Evolutionary conservation across 352 stramenopile genomes (phyloP), one percentile per base, ranked within the genome.

Genomic region (Phytopythium mirpurense): DNA sequence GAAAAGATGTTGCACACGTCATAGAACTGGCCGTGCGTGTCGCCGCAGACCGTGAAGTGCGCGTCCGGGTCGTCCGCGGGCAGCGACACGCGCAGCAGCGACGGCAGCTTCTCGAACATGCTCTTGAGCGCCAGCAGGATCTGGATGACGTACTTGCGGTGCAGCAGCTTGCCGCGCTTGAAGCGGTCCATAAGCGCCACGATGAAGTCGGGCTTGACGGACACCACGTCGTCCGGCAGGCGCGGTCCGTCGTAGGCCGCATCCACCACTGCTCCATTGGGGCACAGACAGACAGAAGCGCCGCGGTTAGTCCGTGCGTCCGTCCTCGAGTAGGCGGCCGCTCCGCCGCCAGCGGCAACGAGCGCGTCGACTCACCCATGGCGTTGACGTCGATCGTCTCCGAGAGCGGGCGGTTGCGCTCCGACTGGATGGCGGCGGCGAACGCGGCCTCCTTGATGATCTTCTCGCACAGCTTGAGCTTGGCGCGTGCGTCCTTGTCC

Each of bases 1-100:
- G 98, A 84, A 68, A 99, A 99, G 63, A 99, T 99, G 73, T 99
- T 98, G 65, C 98, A 93, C 32, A 99, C 88, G 67, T 99, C 97
- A 72, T 99, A 99, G 68, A 98, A 99, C 76, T 99, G 97, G 15
- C 97, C 97, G 71, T 99, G 97, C 1, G 97, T 99, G 70, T 99
- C 97, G 45, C 97, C 97, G 62, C 96, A 99, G 19, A 99, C 89
- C 8, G 88, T 98, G 62, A 98, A 90, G 62, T 92, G 84, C 37
- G 83, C 76, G 29, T 94, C 78, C 9, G 59, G 42, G 3, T 69
- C 57, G 26, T 83, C 67, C 3, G 51, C 51, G 1, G 69, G 63
- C 8, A 95, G 62, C 51, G 68, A 63, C 34, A 95, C 73, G 41
- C 95, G 81, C 57, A 98, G 78, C n/a, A 99, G 72, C 19, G 86